Evolutionary conservation across 495 filamentous ascomycete genomes (phyloP).

Genomic region (Clavariopsis aquatica): DNA sequence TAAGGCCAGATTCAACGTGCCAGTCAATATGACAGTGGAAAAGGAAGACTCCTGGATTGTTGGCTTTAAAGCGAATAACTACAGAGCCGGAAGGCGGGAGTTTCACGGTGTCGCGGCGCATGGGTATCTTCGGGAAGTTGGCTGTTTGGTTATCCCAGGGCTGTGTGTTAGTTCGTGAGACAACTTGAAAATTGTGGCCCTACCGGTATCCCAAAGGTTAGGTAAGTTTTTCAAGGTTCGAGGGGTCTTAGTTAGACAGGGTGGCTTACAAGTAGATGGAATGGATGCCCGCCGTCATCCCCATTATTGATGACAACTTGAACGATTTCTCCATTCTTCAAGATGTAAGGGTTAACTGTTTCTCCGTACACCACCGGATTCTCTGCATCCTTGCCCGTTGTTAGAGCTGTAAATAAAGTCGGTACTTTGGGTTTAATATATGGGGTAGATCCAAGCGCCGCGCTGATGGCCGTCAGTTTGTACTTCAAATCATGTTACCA

Average conservation of each 20-base stretch:
- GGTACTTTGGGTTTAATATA: constrained; percentile 16
- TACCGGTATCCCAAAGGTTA: no score
- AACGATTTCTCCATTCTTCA: constrained; percentile 67
- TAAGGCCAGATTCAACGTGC: constrained; percentile 70
- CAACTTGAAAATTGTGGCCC: constrained; percentile 78
- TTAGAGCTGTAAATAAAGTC: constrained; percentile 69
- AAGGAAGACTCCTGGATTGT: constrained; percentile 76
- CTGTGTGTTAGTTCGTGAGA: constrained; percentile 54
- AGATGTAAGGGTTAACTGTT: constrained; percentile 66
- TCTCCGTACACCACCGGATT: constrained; percentile 69
- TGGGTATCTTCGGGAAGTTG: constrained; percentile 51
- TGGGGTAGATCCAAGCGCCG: constrained; percentile 7
- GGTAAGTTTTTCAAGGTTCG: no score
- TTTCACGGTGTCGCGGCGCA: constrained; percentile 58
- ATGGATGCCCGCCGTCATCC: constrained; percentile 39
- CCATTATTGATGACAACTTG: constrained; percentile 66
- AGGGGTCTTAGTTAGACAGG: not conserved
- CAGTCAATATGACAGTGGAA: constrained; percentile 62
- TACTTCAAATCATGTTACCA: not conserved
- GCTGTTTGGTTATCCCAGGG: constrained; percentile 43
- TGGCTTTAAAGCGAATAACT: constrained; percentile 50
- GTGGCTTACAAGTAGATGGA: constrained; percentile 33
- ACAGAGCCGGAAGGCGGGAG: constrained; percentile 50
- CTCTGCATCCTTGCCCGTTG: constrained; percentile 59
- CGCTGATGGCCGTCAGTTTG: not conserved